Base-by-base conservation (phyloP, 2,329 filamentous ascomycete genomes). In the Aspergillus ruber region DNA sequence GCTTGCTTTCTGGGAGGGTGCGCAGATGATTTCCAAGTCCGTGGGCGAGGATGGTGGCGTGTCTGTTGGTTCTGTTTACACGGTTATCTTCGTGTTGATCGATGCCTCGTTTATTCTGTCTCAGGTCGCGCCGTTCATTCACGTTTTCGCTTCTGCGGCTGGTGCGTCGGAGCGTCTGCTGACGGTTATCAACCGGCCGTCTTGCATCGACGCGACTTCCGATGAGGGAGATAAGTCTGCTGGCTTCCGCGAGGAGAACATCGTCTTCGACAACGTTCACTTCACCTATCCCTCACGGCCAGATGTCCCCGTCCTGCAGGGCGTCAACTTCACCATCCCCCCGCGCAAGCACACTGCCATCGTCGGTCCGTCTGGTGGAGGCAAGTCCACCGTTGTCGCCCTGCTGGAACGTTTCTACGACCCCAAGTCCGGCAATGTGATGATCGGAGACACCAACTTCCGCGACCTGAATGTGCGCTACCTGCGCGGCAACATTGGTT, bases 1-100 rank as follows among this genome's bases (percentile, higher is more conserved):
- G 0, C 68, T 86, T 13, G 81, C 83, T 0, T 86, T 83, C 60
- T 86, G 81, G 81, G 77, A 84, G 58, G 83, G 83, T 38, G 80
- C 79, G 47, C 72, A 70, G 29, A 75, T 76, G 53, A 77, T 83
- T 42, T 73, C 73, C 6, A 66, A 54, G 25, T 56, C 59, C 3
- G 56, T 64, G 6, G 54, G 53, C 8, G 32, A 44, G 3, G 50
- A 47, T 20, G 45, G 46, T 2, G 61, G 58, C 1, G 51, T 55
- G 17, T 63, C 65, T 6, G 62, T 69, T 2, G 66, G 66, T 18
- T 59, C 64, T 3, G 61, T 64, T 2, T 69, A 64, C 40, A 68
- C 66, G 0, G 66, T 69, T 0, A 69, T 69, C 6, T 66, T 69
- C 25, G 58, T 69, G 25, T 54, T 69, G 6, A 60, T 69, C 7